phyloP scores from a whole-genome alignment of 2,329 filamentous ascomycete genomes.

The Pseudogymnoascus sp. region DNA sequence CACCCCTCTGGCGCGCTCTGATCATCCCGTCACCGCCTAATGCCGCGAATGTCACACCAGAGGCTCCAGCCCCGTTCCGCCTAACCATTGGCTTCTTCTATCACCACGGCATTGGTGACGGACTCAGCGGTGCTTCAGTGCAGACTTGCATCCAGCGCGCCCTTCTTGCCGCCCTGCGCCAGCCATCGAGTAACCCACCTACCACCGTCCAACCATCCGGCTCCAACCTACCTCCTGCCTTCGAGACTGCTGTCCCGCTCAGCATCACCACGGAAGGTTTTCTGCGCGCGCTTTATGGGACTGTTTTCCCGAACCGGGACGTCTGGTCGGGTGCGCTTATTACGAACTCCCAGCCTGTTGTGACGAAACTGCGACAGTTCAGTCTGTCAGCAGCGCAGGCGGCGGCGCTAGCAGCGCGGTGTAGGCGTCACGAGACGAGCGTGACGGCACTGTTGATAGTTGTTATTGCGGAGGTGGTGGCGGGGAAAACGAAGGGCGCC shows the following conservation, averaged over 20 bases:
- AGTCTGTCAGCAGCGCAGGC: neutral
- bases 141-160: constrained; percentile 13
- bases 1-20: neutral
- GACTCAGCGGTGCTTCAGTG: constrained; percentile 33
- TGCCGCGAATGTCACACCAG: neutral
- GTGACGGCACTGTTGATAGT: neutral
- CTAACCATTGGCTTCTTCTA: constrained; percentile 39
- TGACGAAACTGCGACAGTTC: neutral
- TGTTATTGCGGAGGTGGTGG: neutral
- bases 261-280: neutral
- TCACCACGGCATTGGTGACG: constrained; percentile 47
- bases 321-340: neutral
- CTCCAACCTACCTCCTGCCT: neutral
- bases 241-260: neutral
- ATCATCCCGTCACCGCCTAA: neutral
- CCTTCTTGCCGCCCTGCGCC: constrained; percentile 41
- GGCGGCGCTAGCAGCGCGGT: neutral
- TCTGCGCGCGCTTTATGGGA: constrained; percentile 26
- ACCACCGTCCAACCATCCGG: neutral
- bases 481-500: neutral
- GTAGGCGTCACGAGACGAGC: neutral
- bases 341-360: neutral
- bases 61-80: constrained; percentile 14
- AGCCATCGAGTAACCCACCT: constrained; percentile 31
- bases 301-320: constrained; percentile 25